Conservation (phyloP, 225 moss, liverwort and hornwort genomes). For the Ulota crispa region DNA sequence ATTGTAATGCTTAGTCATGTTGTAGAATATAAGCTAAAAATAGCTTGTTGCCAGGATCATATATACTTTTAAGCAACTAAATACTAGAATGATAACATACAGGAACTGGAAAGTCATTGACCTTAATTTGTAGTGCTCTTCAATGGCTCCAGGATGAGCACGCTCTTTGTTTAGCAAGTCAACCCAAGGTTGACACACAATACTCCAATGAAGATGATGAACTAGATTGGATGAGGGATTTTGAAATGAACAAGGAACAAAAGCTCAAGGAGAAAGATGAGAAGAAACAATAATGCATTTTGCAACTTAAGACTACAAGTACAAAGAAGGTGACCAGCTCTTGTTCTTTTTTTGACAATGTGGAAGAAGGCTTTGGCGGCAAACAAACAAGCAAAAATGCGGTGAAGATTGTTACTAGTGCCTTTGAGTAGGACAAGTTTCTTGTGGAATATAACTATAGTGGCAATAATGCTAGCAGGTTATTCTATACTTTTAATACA, state of each 20-base stretch:
- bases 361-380: conserved; percentile 32
- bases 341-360: conserved; percentile 43
- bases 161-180: conserved; percentile 39
- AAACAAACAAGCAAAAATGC: conserved; percentile 37
- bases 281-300: conserved; percentile 62
- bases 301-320: conserved; percentile 32
- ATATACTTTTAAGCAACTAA: conserved; percentile 9
- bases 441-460: conserved; percentile 80
- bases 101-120: conserved; percentile 96
- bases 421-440: conserved; percentile 73
- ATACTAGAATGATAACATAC: conserved; percentile 25
- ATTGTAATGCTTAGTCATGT: background rate
- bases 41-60: background rate
- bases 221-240: conserved; percentile 96
- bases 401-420: conserved; percentile 12
- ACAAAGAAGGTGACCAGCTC: conserved; percentile 40
- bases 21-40: background rate
- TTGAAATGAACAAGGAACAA: conserved; percentile 62
- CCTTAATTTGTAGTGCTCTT: conserved; percentile 86
- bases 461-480: conserved; percentile 64
- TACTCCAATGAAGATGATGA: conserved; percentile 53
- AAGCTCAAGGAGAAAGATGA: conserved; percentile 60
- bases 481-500: background rate
- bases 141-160: conserved; percentile 95
- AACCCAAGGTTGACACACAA: conserved; percentile 29